A percentile compares a stretch with the other conserved stretches of the same genome.
phyloP scores from a whole-genome alignment of 75 land plant species.

The Isoetes taiwanensis region DNA sequence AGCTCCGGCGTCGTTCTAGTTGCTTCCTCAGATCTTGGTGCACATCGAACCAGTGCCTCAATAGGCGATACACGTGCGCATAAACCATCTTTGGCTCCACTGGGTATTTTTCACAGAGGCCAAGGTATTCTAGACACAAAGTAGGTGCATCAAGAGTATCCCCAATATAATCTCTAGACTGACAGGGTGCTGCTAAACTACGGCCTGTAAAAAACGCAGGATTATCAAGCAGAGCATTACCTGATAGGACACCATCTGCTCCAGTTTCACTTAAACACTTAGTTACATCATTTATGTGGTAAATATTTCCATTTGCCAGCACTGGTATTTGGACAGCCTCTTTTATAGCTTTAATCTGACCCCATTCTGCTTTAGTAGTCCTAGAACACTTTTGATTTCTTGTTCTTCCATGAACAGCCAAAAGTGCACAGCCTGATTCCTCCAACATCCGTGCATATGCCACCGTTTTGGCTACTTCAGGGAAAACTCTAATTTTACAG shows the following conservation, averaged over 20 bases:
- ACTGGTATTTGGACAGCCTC: not conserved
- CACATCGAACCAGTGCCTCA: too few relatives aligned
- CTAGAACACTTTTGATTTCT: not conserved
- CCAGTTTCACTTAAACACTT: not conserved
- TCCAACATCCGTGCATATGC: conserved; percentile 7
- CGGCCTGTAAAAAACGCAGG: conserved; percentile 2
- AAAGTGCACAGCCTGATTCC: not conserved
- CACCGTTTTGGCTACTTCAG: not conserved
- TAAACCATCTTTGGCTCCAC: too few relatives aligned
- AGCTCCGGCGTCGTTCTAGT: too few relatives aligned
- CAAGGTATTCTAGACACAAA: too few relatives aligned
- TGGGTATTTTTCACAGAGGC: too few relatives aligned
- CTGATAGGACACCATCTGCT: not conserved
- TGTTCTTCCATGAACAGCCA: conserved; percentile 4
- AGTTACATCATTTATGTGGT: not conserved
- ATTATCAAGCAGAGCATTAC: not conserved
- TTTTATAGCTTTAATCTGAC: not conserved
- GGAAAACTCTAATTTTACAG: not conserved
- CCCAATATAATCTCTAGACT: too few relatives aligned
- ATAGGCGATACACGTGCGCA: too few relatives aligned
- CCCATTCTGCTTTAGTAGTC: not conserved
- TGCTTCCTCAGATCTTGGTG: too few relatives aligned
- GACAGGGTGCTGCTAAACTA: too few relatives aligned
- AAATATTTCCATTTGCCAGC: conserved; percentile 3
- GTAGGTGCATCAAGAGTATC: too few relatives aligned